These are phyloP conservation scores for Sphagnum magellanicum DNA, from an alignment of 228 moss, liverwort and hornwort genomes.

Conservation along the genomic window DNA sequence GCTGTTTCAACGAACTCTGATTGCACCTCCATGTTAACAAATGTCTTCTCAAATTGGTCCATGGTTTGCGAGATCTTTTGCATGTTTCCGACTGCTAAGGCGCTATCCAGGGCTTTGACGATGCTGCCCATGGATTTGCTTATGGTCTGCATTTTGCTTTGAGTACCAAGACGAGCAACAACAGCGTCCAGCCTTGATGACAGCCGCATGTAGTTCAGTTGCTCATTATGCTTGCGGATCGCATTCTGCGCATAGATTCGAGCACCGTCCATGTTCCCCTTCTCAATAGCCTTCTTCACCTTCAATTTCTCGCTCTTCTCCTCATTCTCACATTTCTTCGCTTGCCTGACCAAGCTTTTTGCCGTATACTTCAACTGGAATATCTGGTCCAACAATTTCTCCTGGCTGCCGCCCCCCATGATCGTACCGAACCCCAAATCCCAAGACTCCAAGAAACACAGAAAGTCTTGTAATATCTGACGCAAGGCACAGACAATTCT, in stretches of 20 bases:
- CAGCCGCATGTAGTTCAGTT: conserved; percentile 44
- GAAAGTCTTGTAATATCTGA: too few species aligned
- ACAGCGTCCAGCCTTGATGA: conserved; percentile 49
- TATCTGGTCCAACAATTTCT: conserved; percentile 49
- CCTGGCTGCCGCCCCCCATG: conserved; percentile 40
- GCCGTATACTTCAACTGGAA: conserved; percentile 51
- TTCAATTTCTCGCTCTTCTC: conserved; percentile 55
- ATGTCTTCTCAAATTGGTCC: conserved; percentile 58
- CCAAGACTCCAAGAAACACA: too few species aligned
- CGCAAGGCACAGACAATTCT: too few species aligned
- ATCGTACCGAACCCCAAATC: too few species aligned
- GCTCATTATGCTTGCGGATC: conserved; percentile 56
- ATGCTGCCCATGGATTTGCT: conserved; percentile 50
- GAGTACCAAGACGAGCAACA: conserved; percentile 41
- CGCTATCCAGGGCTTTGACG: conserved; percentile 47
- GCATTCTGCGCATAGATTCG: conserved; percentile 57
- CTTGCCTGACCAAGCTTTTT: conserved; percentile 42
- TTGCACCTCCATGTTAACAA: conserved; percentile 61
- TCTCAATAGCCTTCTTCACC: conserved; percentile 55
- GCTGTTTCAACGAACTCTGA: conserved; percentile 50
- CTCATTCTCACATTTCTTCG: conserved; percentile 49
- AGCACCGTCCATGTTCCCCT: conserved; percentile 57
- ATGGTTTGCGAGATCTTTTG: conserved; percentile 57
- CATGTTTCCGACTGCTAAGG: conserved; percentile 53
- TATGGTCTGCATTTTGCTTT: conserved; percentile 60